A percentile compares a stretch with the other conserved stretches of the same genome.
Conservation (phyloP, 1,284 basidiomycete genomes). For the Tetrapyrgos nigripes region DNA sequence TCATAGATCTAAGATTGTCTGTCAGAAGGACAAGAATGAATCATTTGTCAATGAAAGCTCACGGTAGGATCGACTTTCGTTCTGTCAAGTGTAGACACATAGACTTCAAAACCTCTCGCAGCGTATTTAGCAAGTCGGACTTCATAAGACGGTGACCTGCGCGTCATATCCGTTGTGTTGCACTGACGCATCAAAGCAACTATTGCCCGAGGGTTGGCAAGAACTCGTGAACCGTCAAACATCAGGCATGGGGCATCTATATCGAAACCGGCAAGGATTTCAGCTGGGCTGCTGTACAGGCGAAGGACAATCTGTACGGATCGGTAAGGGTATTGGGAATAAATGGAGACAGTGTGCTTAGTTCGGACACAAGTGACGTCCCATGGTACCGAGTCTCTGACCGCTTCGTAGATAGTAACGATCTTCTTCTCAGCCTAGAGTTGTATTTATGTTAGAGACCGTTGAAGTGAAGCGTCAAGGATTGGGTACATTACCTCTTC, state of each 20-base stretch:
- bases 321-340: slow-evolving; percentile 68
- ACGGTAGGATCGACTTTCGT: slow-evolving; percentile 63
- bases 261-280: slow-evolving; percentile 68
- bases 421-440: slow-evolving; percentile 62
- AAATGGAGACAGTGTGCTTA: slow-evolving; percentile 67
- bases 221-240: slow-evolving; percentile 49
- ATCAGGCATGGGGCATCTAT: slow-evolving; percentile 60
- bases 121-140: slow-evolving; percentile 63
- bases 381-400: slow-evolving; percentile 67
- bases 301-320: slow-evolving; percentile 63
- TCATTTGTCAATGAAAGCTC: slow-evolving; percentile 12
- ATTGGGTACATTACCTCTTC: slow-evolving; percentile 45
- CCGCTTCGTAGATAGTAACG: slow-evolving; percentile 60
- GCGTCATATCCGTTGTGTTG: slow-evolving; percentile 63
- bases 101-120: slow-evolving; percentile 58
- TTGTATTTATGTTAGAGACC: no score
- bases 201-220: slow-evolving; percentile 61
- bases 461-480: background rate
- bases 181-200: slow-evolving; percentile 65
- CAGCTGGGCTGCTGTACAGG: slow-evolving; percentile 62
- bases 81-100: slow-evolving; percentile 55
- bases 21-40: background rate
- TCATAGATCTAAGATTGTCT: slow-evolving; percentile 55
- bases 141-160: slow-evolving; percentile 69
- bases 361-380: slow-evolving; percentile 68